These are phyloP conservation scores for Vararia minispora DNA, from an alignment of 768 basidiomycete genomes.

Conservation along the genomic window DNA sequence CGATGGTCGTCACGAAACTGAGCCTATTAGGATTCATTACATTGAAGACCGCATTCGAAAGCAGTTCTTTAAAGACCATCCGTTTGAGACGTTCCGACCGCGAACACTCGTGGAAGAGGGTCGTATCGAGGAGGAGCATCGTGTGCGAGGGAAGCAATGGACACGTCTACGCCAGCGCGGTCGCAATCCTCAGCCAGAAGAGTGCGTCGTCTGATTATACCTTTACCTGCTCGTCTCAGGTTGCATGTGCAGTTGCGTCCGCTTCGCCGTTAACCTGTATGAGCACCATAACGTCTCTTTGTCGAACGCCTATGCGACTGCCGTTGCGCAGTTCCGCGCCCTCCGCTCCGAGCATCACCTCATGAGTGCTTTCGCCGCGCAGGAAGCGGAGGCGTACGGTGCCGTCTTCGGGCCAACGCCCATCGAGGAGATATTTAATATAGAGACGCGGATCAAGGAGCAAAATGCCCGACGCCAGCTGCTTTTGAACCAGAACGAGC, in stretches of 20 bases:
- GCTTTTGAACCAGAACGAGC: slow-evolving; percentile 46
- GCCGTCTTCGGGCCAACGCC: slow-evolving; percentile 49
- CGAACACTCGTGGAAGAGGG: slow-evolving; percentile 64
- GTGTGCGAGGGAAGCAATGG: slow-evolving; percentile 57
- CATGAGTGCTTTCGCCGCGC: slow-evolving; percentile 59
- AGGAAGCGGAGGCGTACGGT: slow-evolving; percentile 74
- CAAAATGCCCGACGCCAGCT: slow-evolving; percentile 44
- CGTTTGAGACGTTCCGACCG: slow-evolving; percentile 88
- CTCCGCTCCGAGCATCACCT: slow-evolving; percentile 80
- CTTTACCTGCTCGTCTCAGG: slow-evolving; percentile 6
- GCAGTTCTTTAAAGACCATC: slow-evolving; percentile 93
- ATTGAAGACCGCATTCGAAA: slow-evolving; percentile 77
- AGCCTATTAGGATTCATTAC: slow-evolving; percentile 55
- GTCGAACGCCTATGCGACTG: slow-evolving; percentile 67
- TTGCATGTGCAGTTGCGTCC: slow-evolving; percentile 47
- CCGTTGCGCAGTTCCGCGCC: slow-evolving; percentile 79
- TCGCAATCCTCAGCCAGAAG: slow-evolving; percentile 76
- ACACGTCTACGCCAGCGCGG: slow-evolving; percentile 70
- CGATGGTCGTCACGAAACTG: slow-evolving; percentile 11
- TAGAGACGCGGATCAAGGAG: slow-evolving; percentile 50
- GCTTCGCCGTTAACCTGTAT: slow-evolving; percentile 73
- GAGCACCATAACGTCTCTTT: slow-evolving; percentile 50
- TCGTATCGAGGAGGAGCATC: slow-evolving; percentile 42
- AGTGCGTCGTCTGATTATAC: slow-evolving; percentile 43
- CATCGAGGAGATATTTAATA: slow-evolving; percentile 47